Evolutionary conservation across 2,329 filamentous ascomycete species (phyloP), one percentile per base, ranked within the genome.

Genomic region (Huntiella bhutanensis): DNA sequence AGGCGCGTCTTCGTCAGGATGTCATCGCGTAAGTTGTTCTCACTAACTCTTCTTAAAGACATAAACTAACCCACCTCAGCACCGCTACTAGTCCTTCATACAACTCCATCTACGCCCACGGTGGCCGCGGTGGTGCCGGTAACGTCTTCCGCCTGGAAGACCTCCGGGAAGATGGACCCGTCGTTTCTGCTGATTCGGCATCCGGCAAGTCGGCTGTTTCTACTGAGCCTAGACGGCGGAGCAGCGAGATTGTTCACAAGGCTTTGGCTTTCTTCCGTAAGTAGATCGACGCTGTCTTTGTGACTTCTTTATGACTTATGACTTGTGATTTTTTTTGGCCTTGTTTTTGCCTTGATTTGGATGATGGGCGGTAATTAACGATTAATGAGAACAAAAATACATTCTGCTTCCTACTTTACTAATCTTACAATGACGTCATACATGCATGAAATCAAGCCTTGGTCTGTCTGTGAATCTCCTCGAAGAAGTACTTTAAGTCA

Each of bases 401-500:
- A 11, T 32, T 6, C 37, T 15, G 6, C 6, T 33, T 38, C 15
- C 15, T 32, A 32, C 19, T 13, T 32, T 19, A 41, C 11, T 28
- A 32, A 32, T 41, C 13, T 41, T 32, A 13, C 17, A 41, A 13
- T 33, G 22, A 28, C 40, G 28, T 41, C 13, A 32, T n/a, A 33
- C n/a, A 28, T 28, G 7, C 22, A 28, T 28, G 22, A 28, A 39
- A 16, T 53, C 49, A 62, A 42, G 59, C 59, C 56, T 69, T 71
- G 33, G 73, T 74, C 50, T 78, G 62, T 41, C 82, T 73, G 61
- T 94, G 85, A 48, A 96, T 77, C 63, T 98, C 91, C 58, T 92
- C 70, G 53, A 98, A 88, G 67, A 83, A 98, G 64, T 92, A 93
- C 60, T 77, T 88, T 54, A 98, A 67, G 60, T 94, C 80, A 43